These are phyloP conservation scores for Microdochium nivale DNA, from an alignment of 2,329 filamentous ascomycete genomes.

Conservation along the genomic window DNA sequence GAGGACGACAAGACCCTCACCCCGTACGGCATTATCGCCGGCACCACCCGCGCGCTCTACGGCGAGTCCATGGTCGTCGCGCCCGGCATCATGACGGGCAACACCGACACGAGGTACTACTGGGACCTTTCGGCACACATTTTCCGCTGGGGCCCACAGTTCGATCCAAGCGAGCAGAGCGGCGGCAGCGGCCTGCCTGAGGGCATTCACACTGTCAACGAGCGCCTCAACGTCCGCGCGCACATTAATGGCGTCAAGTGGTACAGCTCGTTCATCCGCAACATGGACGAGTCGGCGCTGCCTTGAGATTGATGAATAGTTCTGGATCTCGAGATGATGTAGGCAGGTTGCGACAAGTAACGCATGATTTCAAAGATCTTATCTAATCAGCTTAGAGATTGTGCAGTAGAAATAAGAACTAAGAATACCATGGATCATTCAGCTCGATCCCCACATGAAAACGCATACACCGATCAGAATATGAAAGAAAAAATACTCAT, in stretches of 20 bases:
- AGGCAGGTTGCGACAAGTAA: too few species aligned
- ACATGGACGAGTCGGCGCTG: constrained; percentile 16
- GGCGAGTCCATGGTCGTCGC: constrained; percentile 24
- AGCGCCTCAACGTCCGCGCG: constrained; percentile 25
- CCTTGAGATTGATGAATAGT: neutral
- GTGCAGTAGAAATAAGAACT: too few species aligned
- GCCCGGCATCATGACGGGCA: constrained; percentile 27
- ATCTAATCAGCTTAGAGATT: too few species aligned
- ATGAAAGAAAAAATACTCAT: too few species aligned
- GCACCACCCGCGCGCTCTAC: constrained; percentile 22
- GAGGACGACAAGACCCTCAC: neutral
- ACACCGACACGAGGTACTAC: constrained; percentile 26
- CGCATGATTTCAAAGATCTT: too few species aligned
- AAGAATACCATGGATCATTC: too few species aligned
- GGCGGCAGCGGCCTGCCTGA: neutral
- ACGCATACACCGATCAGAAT: too few species aligned
- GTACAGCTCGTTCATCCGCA: constrained; percentile 27
- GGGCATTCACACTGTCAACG: constrained; percentile 25
- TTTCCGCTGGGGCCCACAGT: constrained; percentile 21
- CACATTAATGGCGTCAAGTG: constrained; percentile 28
- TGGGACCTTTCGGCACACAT: constrained; percentile 23
- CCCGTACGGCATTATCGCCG: constrained; percentile 19
- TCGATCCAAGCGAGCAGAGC: constrained; percentile 9
- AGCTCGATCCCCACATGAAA: too few species aligned
- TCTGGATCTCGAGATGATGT: neutral